Evolutionary conservation across 169 alveolate species (phyloP).

Genomic region (Cytauxzoon felis): DNA sequence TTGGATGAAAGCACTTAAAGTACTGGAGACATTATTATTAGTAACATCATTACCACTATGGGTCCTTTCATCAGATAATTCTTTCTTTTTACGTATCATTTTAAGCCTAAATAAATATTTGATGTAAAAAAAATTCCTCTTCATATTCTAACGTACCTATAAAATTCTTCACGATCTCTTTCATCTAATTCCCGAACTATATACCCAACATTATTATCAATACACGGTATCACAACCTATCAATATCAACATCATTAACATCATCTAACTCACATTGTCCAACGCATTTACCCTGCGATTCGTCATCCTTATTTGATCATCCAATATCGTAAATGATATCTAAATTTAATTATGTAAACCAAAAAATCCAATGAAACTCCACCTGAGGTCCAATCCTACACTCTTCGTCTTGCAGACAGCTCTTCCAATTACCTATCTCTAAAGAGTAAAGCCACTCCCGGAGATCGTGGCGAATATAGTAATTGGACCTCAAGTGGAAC

Average conservation of each 20-base stretch:
- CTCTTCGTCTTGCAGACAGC: no score
- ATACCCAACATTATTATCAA: slow-evolving; percentile 84
- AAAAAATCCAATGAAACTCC: background rate
- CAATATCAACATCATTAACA: background rate
- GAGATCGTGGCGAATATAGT: no score
- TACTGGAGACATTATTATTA: no score
- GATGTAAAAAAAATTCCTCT: no score
- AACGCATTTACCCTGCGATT: slow-evolving; percentile 95
- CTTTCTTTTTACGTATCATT: slow-evolving; percentile 58
- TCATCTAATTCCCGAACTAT: slow-evolving; percentile 93
- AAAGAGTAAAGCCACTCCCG: no score
- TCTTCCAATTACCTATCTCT: no score
- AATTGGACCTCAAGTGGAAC: no score
- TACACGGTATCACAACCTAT: slow-evolving; percentile 88
- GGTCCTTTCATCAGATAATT: no score
- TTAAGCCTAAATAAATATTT: slow-evolving; percentile 20
- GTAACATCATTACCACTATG: no score
- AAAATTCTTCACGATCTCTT: slow-evolving; percentile 93
- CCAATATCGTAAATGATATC: slow-evolving; percentile 90
- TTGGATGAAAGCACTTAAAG: no score
- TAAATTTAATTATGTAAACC: no score
- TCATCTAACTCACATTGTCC: slow-evolving; percentile 74
- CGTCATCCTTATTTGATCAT: slow-evolving; percentile 93
- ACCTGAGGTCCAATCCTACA: no score
- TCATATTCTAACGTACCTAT: slow-evolving; percentile 66